Evolutionary conservation across 306 rosid genomes (phyloP).

Genomic region (Glycine tomentella): DNA sequence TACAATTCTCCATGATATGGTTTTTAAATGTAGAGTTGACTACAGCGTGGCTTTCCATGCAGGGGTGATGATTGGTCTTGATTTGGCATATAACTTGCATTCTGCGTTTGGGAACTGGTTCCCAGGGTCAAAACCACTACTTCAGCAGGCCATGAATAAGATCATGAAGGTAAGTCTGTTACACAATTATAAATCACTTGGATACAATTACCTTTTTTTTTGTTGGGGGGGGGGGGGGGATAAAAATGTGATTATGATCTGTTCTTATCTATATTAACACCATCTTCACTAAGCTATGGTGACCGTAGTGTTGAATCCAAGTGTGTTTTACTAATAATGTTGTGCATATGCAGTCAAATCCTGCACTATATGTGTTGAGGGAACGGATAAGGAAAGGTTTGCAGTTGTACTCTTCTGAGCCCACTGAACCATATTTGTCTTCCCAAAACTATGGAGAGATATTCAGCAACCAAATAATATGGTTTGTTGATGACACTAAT

Average conservation of each 20-base stretch:
- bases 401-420: slow-evolving; percentile 98
- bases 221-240: neutral
- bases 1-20: neutral
- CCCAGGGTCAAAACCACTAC: slow-evolving; percentile 96
- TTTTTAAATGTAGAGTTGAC: neutral
- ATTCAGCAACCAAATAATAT: slow-evolving; percentile 96
- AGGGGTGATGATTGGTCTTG: slow-evolving; percentile 99
- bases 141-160: slow-evolving; percentile 99
- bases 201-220: neutral
- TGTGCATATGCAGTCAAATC: slow-evolving; percentile 85
- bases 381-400: slow-evolving; percentile 98
- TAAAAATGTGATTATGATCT: neutral
- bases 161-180: slow-evolving; percentile 83
- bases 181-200: slow-evolving; percentile 2
- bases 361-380: slow-evolving; percentile 96
- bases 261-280: neutral
- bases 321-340: slow-evolving; percentile 43
- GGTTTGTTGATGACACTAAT: slow-evolving; percentile 99
- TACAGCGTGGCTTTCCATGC: slow-evolving; percentile 42
- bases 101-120: slow-evolving; percentile 99
- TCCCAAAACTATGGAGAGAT: slow-evolving; percentile 99
- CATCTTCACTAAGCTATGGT: neutral
- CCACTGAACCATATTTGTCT: slow-evolving; percentile 96
- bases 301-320: neutral
- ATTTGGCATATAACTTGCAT: slow-evolving; percentile 95